phyloP scores from a whole-genome alignment of 2,329 filamentous ascomycete species.

The Paraconiothyrium sp. region DNA sequence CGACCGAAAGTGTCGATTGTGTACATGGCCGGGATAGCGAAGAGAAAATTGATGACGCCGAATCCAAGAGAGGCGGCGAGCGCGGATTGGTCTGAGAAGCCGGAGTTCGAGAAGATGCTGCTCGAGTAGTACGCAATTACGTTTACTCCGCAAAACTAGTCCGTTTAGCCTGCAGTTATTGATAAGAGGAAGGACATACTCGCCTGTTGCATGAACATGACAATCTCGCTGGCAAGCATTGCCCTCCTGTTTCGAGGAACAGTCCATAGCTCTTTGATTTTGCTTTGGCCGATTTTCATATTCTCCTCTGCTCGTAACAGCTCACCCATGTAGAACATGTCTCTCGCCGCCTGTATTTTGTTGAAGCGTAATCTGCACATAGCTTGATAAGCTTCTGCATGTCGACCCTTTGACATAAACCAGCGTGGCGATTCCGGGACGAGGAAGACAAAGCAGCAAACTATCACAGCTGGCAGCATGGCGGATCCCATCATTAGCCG shows the following conservation, averaged over 20 bases:
- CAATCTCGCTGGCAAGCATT: slow-evolving; percentile 38
- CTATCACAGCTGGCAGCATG: slow-evolving; percentile 37
- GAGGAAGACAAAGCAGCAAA: slow-evolving; percentile 37
- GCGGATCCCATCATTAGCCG: slow-evolving; percentile 40
- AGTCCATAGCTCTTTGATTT: slow-evolving; percentile 37
- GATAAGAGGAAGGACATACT: slow-evolving; percentile 4
- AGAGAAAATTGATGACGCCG: slow-evolving; percentile 37
- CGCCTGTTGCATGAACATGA: slow-evolving; percentile 48
- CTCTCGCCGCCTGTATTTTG: slow-evolving; percentile 63
- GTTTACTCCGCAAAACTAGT: slow-evolving; percentile 26
- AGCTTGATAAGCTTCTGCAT: slow-evolving; percentile 32
- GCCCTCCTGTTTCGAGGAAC: slow-evolving; percentile 42
- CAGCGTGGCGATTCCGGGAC: slow-evolving; percentile 37
- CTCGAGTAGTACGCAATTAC: slow-evolving; percentile 41
- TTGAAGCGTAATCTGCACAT: slow-evolving; percentile 65
- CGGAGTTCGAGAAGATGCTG: slow-evolving; percentile 70
- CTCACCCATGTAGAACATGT: slow-evolving; percentile 60
- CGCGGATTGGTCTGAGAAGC: slow-evolving; percentile 32
- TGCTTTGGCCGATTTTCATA: slow-evolving; percentile 45
- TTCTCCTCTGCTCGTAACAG: slow-evolving; percentile 45
- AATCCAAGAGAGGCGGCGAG: slow-evolving; percentile 40
- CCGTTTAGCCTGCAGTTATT: background rate
- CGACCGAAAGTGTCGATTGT: slow-evolving; percentile 44
- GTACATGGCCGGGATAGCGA: slow-evolving; percentile 40
- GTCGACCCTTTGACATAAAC: slow-evolving; percentile 37